A percentile compares a stretch with the other conserved stretches of the same genome.
Conservation (phyloP, 1,139 yeast species). For the Ogataea hybrid region DNA sequence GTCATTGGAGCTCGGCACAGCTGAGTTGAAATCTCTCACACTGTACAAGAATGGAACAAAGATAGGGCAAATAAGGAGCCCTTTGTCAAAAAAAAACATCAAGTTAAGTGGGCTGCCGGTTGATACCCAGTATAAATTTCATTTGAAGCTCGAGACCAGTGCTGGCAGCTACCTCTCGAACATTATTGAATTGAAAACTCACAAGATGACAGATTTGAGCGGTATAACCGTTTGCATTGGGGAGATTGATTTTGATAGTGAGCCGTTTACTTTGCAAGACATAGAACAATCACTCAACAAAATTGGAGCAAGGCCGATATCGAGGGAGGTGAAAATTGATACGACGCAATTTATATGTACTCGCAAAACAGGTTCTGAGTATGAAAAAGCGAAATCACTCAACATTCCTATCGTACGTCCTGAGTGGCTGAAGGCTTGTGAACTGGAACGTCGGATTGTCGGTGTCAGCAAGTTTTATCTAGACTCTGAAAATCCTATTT, state of each 20-base stretch:
- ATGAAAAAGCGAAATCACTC: constrained; percentile 74
- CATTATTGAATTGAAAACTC: constrained; percentile 70
- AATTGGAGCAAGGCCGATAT: constrained; percentile 86
- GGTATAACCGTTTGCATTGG: constrained; percentile 95
- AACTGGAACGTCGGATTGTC: constrained; percentile 80
- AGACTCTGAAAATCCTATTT: constrained; percentile 38
- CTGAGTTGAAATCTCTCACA: constrained; percentile 72
- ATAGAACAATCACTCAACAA: constrained; percentile 59
- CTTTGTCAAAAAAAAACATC: constrained; percentile 74
- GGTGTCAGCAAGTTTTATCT: constrained; percentile 88
- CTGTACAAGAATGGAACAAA: constrained; percentile 78
- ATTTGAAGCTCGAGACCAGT: constrained; percentile 77
- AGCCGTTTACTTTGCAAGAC: constrained; percentile 57
- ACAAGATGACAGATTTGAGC: constrained; percentile 92
- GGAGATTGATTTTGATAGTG: constrained; percentile 57
- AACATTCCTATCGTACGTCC: constrained; percentile 96
- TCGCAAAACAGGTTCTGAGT: constrained; percentile 45
- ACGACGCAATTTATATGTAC: constrained; percentile 94
- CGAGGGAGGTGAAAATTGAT: constrained; percentile 72
- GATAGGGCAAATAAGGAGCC: constrained; percentile 84
- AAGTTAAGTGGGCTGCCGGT: constrained; percentile 90
- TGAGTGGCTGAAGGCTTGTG: constrained; percentile 96
- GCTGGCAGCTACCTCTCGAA: constrained; percentile 83
- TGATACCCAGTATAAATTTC: constrained; percentile 79
- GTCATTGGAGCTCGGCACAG: constrained; percentile 76